phyloP scores from a whole-genome alignment of 305 asterid genomes.

The Solanum hybrid region DNA sequence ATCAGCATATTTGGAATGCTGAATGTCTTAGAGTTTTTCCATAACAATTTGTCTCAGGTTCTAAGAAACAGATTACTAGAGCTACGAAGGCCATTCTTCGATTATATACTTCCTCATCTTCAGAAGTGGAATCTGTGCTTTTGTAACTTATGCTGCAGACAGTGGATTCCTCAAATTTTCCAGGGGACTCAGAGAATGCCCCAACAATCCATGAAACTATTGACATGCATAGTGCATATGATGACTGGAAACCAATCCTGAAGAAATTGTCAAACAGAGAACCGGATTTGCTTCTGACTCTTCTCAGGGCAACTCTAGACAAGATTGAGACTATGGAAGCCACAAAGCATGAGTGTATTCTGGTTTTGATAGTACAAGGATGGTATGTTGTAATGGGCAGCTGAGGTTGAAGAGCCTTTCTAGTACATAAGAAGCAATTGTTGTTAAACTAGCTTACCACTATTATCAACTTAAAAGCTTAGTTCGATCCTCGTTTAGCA shows the following conservation, averaged over 20 bases:
- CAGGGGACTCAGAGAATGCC: constrained; percentile 23
- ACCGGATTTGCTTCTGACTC: constrained; percentile 52
- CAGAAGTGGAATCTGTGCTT: constrained; percentile 57
- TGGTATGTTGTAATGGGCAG: neutral
- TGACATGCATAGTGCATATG: constrained; percentile 24
- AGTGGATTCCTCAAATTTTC: constrained; percentile 30
- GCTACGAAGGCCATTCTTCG: constrained; percentile 47
- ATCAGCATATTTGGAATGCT: neutral
- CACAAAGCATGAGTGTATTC: constrained; percentile 9
- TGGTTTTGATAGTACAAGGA: neutral
- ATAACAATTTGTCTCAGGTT: constrained; percentile 37
- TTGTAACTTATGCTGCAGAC: constrained; percentile 63
- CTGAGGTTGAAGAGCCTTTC: neutral
- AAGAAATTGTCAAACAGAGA: constrained; percentile 57
- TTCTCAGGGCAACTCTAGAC: constrained; percentile 57
- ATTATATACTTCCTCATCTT: constrained; percentile 60
- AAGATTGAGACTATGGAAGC: constrained; percentile 40
- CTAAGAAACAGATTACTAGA: constrained; percentile 49
- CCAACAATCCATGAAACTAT: constrained; percentile 12
- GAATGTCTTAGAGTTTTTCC: neutral
- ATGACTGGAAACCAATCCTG: constrained; percentile 69
- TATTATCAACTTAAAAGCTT: neutral
- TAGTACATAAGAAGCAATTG: neutral
- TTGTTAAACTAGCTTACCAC: neutral
- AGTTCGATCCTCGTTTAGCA: constrained; percentile 36